phyloP scores from a whole-genome alignment of 306 rosid species.

The Fragaria nilgerrensis region DNA sequence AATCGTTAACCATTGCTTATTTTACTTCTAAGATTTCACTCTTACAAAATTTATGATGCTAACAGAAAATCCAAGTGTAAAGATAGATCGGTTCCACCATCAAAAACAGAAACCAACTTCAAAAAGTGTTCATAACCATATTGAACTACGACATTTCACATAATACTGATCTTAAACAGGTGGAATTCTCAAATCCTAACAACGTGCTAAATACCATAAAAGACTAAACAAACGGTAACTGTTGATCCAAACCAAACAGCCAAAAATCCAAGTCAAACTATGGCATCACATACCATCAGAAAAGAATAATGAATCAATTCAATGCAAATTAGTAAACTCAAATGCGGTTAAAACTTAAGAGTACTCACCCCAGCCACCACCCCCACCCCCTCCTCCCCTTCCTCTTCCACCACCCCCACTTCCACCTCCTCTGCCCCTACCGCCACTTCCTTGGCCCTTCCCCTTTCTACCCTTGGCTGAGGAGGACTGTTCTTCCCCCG shows the following conservation, averaged over 20 bases:
- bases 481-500: neutral
- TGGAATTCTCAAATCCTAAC: neutral
- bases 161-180: neutral
- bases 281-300: slow-evolving; percentile 9
- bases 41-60: neutral
- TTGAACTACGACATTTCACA: neutral
- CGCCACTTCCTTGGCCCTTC: neutral
- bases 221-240: neutral
- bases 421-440: neutral
- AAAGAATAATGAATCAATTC: neutral
- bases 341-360: slow-evolving; percentile 1
- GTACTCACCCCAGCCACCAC: neutral
- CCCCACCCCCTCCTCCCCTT: neutral
- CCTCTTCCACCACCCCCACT: neutral
- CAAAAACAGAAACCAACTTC: slow-evolving; percentile 15
- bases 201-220: neutral
- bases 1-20: neutral
- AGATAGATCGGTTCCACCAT: slow-evolving; percentile 21
- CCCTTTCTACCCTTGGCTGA: neutral
- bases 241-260: neutral
- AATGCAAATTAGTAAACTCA: neutral
- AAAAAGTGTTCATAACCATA: neutral
- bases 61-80: slow-evolving; percentile 13
- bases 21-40: neutral
- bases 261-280: slow-evolving; percentile 2